Base-by-base conservation (phyloP, 2,329 filamentous ascomycete genomes). In the Conoideocrella luteorostrata region DNA sequence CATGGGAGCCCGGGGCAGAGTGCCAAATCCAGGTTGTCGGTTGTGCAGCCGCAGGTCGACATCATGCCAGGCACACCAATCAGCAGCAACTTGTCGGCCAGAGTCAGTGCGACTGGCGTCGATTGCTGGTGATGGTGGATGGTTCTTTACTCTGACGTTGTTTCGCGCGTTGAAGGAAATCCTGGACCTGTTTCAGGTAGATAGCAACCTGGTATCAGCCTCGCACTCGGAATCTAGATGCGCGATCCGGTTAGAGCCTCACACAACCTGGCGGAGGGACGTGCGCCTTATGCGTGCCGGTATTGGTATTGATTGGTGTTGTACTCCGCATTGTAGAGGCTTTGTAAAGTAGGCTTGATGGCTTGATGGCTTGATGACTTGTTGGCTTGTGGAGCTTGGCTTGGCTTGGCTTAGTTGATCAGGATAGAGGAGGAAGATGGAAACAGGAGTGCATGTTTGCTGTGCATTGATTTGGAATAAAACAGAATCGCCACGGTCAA, bases 1-100 rank as follows among this genome's bases (percentile, higher is more conserved):
- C 23, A 15, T 20, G 22, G 15, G 34, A 11, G 32, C 33, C 12
- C 32, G 40, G 32, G 6, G 9, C 13, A 17, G 7, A 21, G 15
- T 42, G 30, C 32, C 30, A 11, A 26, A 36, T 36, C 26, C 17
- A 40, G 38, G 26, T 40, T 40, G 28, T 40, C 38, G 18, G 28
- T n/a, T 40, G 7, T 26, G 7, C 22, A 39, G 21, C 22, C 18
- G 9, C 7, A 18, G n/a, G n/a, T 30, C 15, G 47, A 32, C 26
- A 28, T 39, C 39, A 51, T 50, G 53, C 52, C 50, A 54, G 49
- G 54, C 42, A 53, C 50, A 48, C 52, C 51, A 54, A 53, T 55
- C 34, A 45, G n/a, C 17, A 4, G 20, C 17, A 20, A 36, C 15
- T 20, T 21, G 24, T 23, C 9, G 12, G 7, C 23, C 12, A 29